phyloP scores from a whole-genome alignment of 2,329 filamentous ascomycete species.

The Hypoxylon sp. region DNA sequence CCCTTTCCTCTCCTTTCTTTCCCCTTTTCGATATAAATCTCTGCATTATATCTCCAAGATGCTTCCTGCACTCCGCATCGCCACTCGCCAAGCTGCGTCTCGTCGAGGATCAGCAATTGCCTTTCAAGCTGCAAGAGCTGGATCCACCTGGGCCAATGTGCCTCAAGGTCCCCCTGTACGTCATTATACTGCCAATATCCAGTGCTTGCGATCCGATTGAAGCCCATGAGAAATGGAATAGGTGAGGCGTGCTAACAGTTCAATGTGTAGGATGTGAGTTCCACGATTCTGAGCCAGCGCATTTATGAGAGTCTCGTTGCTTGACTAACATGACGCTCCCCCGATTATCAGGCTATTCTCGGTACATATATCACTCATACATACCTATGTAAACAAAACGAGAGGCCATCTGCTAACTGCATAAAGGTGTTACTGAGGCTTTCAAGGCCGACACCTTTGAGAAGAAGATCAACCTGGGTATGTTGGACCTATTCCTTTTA shows the following conservation, averaged over 20 bases:
- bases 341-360: slow-evolving; percentile 75
- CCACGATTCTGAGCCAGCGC: slow-evolving; percentile 19
- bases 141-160: slow-evolving; percentile 90
- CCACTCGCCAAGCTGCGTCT: slow-evolving; percentile 62
- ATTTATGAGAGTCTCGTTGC: slow-evolving; percentile 17
- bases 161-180: slow-evolving; percentile 94
- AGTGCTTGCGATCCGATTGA: slow-evolving; percentile 32
- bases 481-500: slow-evolving; percentile 48
- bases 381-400: slow-evolving; percentile 25
- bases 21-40: neutral
- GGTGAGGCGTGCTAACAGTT: slow-evolving; percentile 34
- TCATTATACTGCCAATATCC: slow-evolving; percentile 48
- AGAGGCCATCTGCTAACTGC: slow-evolving; percentile 39
- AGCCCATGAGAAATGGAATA: slow-evolving; percentile 33
- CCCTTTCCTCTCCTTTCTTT: neutral
- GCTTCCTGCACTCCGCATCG: slow-evolving; percentile 69
- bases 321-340: slow-evolving; percentile 41
- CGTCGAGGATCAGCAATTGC: slow-evolving; percentile 57
- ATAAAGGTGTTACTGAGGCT: slow-evolving; percentile 89
- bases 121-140: slow-evolving; percentile 64
- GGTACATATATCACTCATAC: slow-evolving; percentile 63
- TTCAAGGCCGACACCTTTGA: slow-evolving; percentile 96
- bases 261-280: slow-evolving; percentile 56
- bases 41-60: slow-evolving; percentile 56
- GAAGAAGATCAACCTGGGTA: slow-evolving; percentile 98